Conservation (phyloP, 441 rosid species). For the Bruguiera hainesii region DNA sequence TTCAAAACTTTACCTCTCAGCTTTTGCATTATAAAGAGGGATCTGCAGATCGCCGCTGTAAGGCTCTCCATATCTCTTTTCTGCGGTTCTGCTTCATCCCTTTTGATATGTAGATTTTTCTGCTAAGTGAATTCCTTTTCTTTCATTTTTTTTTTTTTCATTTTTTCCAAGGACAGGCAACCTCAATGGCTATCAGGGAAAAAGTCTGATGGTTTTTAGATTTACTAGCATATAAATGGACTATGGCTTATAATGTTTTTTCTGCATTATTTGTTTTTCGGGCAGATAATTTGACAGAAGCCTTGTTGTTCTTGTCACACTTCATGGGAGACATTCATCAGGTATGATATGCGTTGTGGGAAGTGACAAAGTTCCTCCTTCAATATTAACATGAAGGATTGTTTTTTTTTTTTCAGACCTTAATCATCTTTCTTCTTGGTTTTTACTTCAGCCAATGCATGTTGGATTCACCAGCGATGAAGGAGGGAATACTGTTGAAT, state of each 20-base stretch:
- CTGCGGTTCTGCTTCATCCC: not conserved
- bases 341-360: conserved; percentile 40
- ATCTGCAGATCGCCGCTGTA: conserved; percentile 79
- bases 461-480: conserved; percentile 73
- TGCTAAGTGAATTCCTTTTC: too few species aligned
- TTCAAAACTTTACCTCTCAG: conserved; percentile 87
- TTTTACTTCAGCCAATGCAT: conserved; percentile 68
- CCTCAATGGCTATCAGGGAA: too few species aligned
- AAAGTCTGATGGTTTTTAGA: too few species aligned
- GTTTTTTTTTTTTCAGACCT: not conserved
- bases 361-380: not conserved
- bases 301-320: conserved; percentile 81
- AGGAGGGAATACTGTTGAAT: conserved; percentile 80
- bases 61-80: conserved; percentile 12
- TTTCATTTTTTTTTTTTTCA: too few species aligned
- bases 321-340: conserved; percentile 96
- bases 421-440: not conserved
- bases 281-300: conserved; percentile 92
- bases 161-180: too few species aligned
- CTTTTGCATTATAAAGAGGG: conserved; percentile 80
- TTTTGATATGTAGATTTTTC: too few species aligned
- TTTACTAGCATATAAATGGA: too few species aligned
- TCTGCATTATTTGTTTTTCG: not conserved
- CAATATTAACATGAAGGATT: not conserved
- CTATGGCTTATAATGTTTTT: too few species aligned